phyloP scores from a whole-genome alignment of 345 rosid genomes.

The Corchorus olitorius region DNA sequence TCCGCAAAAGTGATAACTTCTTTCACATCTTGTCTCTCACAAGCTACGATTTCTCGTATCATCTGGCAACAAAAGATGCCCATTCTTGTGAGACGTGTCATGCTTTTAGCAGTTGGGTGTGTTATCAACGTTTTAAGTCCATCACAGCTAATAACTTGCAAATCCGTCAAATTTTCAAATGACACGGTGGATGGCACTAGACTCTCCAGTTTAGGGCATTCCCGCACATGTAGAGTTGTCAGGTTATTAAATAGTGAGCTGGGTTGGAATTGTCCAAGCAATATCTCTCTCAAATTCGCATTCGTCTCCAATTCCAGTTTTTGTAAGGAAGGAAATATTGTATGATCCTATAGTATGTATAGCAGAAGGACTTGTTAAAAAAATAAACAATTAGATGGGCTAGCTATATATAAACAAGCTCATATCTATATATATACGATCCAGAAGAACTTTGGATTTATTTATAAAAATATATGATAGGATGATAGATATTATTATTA shows the following conservation, averaged over 20 bases:
- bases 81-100: conserved; percentile 9
- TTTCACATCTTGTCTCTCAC: neutral
- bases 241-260: neutral
- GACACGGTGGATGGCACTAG: neutral
- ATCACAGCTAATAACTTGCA: neutral
- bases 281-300: neutral
- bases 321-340: no score
- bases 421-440: no score
- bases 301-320: neutral
- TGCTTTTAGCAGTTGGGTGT: conserved; percentile 12
- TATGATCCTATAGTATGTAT: no score
- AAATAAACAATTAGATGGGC: no score
- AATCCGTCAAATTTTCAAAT: neutral
- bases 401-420: no score
- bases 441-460: no score
- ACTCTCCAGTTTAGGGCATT: neutral
- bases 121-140: neutral
- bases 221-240: neutral
- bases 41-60: conserved; percentile 9
- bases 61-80: conserved; percentile 1
- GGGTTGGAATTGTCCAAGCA: no score
- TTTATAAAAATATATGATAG: no score
- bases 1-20: neutral
- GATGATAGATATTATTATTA: no score
- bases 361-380: no score